Percentiles rank a stretch among this genome's conserved stretches.
phyloP scores from a whole-genome alignment of 2,329 filamentous ascomycete species.

The Aspergillus calidoustus region DNA sequence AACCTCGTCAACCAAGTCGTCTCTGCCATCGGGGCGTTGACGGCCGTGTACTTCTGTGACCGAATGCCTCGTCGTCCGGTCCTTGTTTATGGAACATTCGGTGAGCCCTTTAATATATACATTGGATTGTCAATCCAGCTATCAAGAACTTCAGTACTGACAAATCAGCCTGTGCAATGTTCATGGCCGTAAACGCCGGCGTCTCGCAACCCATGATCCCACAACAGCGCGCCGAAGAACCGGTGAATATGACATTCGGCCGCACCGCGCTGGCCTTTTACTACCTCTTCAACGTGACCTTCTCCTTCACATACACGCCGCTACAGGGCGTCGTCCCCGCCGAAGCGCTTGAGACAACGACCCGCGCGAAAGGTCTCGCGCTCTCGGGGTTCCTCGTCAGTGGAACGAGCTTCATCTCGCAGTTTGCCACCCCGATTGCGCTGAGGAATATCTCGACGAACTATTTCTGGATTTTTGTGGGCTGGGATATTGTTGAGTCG shows the following conservation, averaged over 20 bases:
- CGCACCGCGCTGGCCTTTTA: conserved; percentile 53
- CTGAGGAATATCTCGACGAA: conserved; percentile 47
- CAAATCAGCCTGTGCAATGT: conserved; percentile 41
- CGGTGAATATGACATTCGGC: conserved; percentile 44
- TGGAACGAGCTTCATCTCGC: conserved; percentile 55
- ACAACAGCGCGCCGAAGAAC: conserved; percentile 21
- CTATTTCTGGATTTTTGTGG: conserved; percentile 53
- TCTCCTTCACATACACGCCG: conserved; percentile 57
- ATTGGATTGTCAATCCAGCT: no score
- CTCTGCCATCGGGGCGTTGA: conserved; percentile 27
- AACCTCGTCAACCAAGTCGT: conserved; percentile 34
- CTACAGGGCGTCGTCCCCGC: conserved; percentile 55
- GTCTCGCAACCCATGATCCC: conserved; percentile 45
- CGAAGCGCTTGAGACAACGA: conserved; percentile 55
- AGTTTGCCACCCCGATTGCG: conserved; percentile 54
- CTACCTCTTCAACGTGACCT: conserved; percentile 56
- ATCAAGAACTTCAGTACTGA: background rate
- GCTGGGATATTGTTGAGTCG: conserved; percentile 53
- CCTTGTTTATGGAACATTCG: conserved; percentile 51
- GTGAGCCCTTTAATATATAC: conserved; percentile 6
- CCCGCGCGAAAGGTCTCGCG: conserved; percentile 54
- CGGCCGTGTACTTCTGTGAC: conserved; percentile 51
- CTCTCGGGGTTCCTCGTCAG: conserved; percentile 52
- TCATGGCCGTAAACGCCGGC: conserved; percentile 53
- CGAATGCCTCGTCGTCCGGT: conserved; percentile 54